Conservation (phyloP, 805 yeast species). For the Ogataea siamensis region DNA sequence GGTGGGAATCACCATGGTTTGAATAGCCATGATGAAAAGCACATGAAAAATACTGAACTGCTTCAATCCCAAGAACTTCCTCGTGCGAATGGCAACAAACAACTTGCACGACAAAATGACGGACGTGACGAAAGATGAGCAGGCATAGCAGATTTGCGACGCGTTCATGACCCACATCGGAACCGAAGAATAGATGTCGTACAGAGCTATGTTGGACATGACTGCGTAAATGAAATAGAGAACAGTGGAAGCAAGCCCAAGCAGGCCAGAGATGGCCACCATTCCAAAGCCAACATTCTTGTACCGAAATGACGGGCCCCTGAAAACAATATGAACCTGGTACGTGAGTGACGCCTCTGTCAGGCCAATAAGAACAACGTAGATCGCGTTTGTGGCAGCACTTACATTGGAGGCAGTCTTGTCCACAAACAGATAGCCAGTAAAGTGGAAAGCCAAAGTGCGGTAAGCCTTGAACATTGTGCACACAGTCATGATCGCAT, state of each 20-base stretch:
- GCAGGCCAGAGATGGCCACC: slow-evolving; percentile 37
- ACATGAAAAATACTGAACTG: slow-evolving; percentile 85
- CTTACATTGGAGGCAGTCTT: slow-evolving; percentile 43
- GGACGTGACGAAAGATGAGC: slow-evolving; percentile 63
- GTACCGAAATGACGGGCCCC: slow-evolving; percentile 44
- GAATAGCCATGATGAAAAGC: slow-evolving; percentile 74
- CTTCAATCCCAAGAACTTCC: slow-evolving; percentile 73
- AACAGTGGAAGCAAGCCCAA: slow-evolving; percentile 56
- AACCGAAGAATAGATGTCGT: slow-evolving; percentile 19
- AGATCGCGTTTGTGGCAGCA: slow-evolving; percentile 62
- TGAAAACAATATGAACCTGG: slow-evolving; percentile 72
- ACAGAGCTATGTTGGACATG: slow-evolving; percentile 38
- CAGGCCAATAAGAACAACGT: slow-evolving; percentile 54
- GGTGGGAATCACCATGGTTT: slow-evolving; percentile 79
- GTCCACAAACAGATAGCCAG: slow-evolving; percentile 43
- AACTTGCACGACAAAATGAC: slow-evolving; percentile 63
- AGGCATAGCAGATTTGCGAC: slow-evolving; percentile 63
- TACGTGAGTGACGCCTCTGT: slow-evolving; percentile 66
- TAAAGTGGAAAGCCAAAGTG: slow-evolving; percentile 45
- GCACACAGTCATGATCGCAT: slow-evolving; percentile 57
- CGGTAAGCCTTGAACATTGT: slow-evolving; percentile 54
- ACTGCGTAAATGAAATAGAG: slow-evolving; percentile 57
- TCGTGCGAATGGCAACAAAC: slow-evolving; percentile 61
- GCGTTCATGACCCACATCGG: slow-evolving; percentile 45
- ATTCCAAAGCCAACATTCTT: slow-evolving; percentile 40